These are phyloP conservation scores for Candida smagusa DNA, from an alignment of 1,139 yeast species.

Conservation along the genomic window DNA sequence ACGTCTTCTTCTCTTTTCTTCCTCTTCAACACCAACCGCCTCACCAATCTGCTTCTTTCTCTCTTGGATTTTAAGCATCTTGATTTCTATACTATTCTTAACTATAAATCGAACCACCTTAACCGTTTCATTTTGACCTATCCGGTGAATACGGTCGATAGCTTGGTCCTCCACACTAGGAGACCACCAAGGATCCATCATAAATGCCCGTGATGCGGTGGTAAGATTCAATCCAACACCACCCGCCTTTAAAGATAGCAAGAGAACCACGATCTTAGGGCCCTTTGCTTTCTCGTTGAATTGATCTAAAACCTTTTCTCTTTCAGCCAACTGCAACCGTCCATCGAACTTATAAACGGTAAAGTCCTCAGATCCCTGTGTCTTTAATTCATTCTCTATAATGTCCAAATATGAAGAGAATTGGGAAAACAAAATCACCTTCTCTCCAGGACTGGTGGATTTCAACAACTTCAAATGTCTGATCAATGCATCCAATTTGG, in stretches of 20 bases:
- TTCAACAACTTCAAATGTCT: constrained; percentile 53
- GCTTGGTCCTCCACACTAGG: constrained; percentile 95
- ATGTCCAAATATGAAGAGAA: constrained; percentile 81
- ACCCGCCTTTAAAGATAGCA: constrained; percentile 86
- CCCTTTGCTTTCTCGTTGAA: constrained; percentile 39
- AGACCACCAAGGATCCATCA: constrained; percentile 99
- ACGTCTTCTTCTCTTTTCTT: constrained; percentile 66
- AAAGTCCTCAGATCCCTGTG: constrained; percentile 43
- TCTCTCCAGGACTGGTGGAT: constrained; percentile 59
- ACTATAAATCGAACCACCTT: constrained; percentile 78
- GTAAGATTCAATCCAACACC: constrained; percentile 93
- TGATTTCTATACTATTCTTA: constrained; percentile 82
- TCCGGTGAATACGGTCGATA: constrained; percentile 87
- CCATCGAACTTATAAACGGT: constrained; percentile 75
- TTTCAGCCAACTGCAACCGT: constrained; percentile 60
- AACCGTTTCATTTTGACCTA: constrained; percentile 78
- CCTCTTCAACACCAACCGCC: constrained; percentile 78
- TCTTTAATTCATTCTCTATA: constrained; percentile 58
- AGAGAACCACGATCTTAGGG: constrained; percentile 48
- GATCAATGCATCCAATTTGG: constrained; percentile 72
- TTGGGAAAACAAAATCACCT: constrained; percentile 86
- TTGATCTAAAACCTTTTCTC: constrained; percentile 57
- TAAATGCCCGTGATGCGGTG: constrained; percentile 77
- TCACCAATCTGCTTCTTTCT: constrained; percentile 83
- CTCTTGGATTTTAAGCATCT: constrained; percentile 86